Percentiles rank a stretch among this genome's conserved stretches.
These are phyloP conservation scores for Moricandia moricandioides DNA, from an alignment of 345 rosid species.

Conservation along the genomic window DNA sequence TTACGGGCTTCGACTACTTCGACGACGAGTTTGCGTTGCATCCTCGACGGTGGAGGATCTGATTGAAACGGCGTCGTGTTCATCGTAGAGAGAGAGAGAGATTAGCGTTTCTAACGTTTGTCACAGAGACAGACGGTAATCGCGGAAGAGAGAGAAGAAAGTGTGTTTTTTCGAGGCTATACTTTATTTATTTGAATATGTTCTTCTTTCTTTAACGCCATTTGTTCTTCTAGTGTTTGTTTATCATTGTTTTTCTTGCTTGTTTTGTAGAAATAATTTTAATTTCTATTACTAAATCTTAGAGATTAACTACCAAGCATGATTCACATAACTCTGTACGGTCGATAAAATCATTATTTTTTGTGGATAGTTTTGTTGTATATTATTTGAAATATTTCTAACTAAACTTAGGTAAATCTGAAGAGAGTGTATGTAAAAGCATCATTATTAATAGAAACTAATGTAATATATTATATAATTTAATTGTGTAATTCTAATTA, in stretches of 20 bases:
- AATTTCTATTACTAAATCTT: background rate
- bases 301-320: background rate
- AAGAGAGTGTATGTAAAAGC: background rate
- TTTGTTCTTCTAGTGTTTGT: background rate
- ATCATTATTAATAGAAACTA: background rate
- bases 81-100: constrained; percentile 24
- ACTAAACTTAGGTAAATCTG: background rate
- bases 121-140: constrained; percentile 25
- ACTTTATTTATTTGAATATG: constrained; percentile 33
- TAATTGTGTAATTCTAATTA: no score
- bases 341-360: background rate
- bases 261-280: background rate
- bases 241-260: background rate
- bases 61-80: constrained; percentile 46
- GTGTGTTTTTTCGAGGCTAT: background rate
- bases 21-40: constrained; percentile 58
- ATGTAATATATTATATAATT: background rate
- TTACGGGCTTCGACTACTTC: constrained; percentile 80
- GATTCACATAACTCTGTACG: background rate
- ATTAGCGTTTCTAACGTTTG: constrained; percentile 1
- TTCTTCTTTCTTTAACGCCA: constrained; percentile 13
- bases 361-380: background rate
- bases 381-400: background rate
- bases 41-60: constrained; percentile 34
- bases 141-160: constrained; percentile 28